phyloP scores from a whole-genome alignment of 139 green algal species.

The Tetratostichococcus sp. region DNA sequence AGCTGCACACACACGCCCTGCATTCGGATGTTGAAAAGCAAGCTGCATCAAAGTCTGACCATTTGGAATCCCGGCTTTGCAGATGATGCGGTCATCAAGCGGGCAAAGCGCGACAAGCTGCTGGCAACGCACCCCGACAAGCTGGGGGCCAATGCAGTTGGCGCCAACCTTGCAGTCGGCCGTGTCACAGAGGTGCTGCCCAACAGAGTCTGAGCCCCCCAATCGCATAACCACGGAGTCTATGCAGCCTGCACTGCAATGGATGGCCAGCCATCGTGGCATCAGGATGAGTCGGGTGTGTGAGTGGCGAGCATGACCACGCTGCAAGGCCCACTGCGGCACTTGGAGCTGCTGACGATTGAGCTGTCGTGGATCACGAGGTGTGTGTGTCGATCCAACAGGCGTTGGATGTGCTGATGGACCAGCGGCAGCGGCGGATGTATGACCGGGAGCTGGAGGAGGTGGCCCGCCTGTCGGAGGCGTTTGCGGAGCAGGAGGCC shows the following conservation, averaged over 20 bases:
- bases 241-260: not conserved
- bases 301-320: too few species aligned
- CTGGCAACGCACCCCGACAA: conserved; percentile 27
- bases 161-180: conserved; percentile 12
- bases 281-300: too few species aligned
- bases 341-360: too few species aligned
- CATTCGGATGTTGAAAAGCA: too few species aligned
- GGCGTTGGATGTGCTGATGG: not conserved
- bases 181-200: conserved; percentile 10
- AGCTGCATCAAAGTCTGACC: too few species aligned
- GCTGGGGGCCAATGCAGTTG: conserved; percentile 4
- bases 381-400: too few species aligned
- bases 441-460: not conserved
- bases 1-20: too few species aligned
- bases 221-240: not conserved
- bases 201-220: too few species aligned
- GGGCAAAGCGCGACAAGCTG: conserved; percentile 17
- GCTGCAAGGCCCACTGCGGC: too few species aligned
- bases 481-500: not conserved
- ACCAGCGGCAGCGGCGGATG: not conserved
- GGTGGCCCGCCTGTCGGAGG: not conserved
- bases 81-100: conserved; percentile 5
- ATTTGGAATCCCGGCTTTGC: too few species aligned
- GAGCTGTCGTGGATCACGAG: too few species aligned
- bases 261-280: too few species aligned